Evolutionary conservation across 225 moss, liverwort and hornwort genomes (phyloP).

Genomic region (Straminergon stramineum): DNA sequence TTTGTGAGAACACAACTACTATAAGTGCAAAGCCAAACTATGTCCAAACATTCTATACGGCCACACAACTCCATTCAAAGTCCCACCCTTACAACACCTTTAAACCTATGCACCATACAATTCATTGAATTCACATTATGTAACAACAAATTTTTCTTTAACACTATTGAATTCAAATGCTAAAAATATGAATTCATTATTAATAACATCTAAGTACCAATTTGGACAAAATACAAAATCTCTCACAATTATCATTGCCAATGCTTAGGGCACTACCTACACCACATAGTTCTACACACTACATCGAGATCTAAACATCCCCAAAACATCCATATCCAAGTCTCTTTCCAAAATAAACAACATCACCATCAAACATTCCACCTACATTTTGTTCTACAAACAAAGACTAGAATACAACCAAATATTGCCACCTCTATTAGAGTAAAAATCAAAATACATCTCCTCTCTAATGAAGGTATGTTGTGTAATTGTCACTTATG

Average conservation of each 20-base stretch:
- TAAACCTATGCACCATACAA: background rate
- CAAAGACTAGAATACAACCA: background rate
- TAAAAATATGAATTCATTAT: background rate
- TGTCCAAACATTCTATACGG: background rate
- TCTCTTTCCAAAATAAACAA: background rate
- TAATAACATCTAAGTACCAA: background rate
- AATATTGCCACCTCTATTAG: background rate
- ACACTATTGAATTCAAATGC: too few species aligned
- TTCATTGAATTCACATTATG: background rate
- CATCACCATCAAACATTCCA: background rate
- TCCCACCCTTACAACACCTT: background rate
- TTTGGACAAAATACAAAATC: accelerated
- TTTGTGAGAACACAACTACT: background rate
- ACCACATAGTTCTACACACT: accelerated
- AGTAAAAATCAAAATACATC: background rate
- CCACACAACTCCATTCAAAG: background rate
- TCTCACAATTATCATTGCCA: background rate
- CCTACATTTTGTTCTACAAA: background rate
- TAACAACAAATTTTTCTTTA: background rate
- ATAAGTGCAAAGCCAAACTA: background rate
- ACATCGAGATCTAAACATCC: background rate
- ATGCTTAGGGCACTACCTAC: accelerated
- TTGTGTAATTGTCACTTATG: accelerated
- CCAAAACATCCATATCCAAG: background rate
- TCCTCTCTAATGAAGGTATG: background rate